phyloP scores from a whole-genome alignment of 2,329 filamentous ascomycete genomes.

The Capronia coronata region DNA sequence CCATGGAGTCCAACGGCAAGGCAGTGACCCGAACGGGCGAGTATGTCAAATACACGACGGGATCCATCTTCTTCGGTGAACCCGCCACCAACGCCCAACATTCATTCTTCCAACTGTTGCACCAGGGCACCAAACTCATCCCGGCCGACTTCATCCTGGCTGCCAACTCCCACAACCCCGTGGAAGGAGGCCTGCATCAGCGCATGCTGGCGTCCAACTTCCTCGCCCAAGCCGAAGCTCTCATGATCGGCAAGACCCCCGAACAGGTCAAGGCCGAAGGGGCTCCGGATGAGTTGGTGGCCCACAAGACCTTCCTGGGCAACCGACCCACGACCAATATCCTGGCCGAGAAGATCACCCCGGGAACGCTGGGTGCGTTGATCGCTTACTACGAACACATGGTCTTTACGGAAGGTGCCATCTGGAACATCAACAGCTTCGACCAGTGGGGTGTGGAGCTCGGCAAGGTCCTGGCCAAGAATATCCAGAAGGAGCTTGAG shows the following conservation, averaged over 20 bases:
- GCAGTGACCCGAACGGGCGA: constrained; percentile 80
- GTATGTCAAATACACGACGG: constrained; percentile 95
- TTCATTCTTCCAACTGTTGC: constrained; percentile 99
- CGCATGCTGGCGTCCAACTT: constrained; percentile 52
- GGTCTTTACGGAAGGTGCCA: constrained; percentile 92
- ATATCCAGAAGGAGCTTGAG: constrained; percentile 80
- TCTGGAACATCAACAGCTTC: constrained; percentile 99
- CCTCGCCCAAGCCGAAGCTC: constrained; percentile 45
- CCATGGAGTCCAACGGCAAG: constrained; percentile 99
- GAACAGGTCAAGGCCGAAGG: constrained; percentile 45
- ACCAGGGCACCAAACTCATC: constrained; percentile 98
- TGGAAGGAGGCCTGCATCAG: constrained; percentile 88
- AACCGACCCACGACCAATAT: constrained; percentile 97
- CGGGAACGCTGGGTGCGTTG: constrained; percentile 82
- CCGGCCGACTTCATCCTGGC: constrained; percentile 97
- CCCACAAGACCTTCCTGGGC: constrained; percentile 99
- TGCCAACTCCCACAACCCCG: constrained; percentile 92
- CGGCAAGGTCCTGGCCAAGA: constrained; percentile 92
- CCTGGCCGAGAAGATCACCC: constrained; percentile 86
- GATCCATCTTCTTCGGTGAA: constrained; percentile 93
- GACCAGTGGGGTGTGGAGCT: constrained; percentile 99
- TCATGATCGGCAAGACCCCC: constrained; percentile 50
- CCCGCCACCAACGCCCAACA: constrained; percentile 98
- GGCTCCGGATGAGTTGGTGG: constrained; percentile 55
- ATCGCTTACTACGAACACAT: constrained; percentile 99